phyloP scores from a whole-genome alignment of 495 filamentous ascomycete species.

The Staphylotrichum tortipilum region DNA sequence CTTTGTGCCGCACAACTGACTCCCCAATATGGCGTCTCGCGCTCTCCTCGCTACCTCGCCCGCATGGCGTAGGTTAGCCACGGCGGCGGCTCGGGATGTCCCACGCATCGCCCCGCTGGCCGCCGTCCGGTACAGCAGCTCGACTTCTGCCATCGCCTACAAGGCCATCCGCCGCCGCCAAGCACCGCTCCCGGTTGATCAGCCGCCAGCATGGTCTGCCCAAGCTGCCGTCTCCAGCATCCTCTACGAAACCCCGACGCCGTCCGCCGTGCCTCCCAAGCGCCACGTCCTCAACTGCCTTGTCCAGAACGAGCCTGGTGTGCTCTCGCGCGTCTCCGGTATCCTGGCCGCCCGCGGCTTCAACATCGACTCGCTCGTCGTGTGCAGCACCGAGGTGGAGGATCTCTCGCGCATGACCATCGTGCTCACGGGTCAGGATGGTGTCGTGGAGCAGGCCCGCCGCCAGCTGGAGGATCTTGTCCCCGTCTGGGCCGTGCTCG shows the following conservation, averaged over 20 bases:
- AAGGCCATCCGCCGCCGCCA: conserved; percentile 91
- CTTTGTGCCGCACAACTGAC: conserved; percentile 18
- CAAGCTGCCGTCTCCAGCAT: conserved; percentile 94
- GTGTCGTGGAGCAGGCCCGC: conserved; percentile 94
- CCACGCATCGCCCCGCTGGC: conserved; percentile 15
- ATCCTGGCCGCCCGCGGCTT: conserved; percentile 94
- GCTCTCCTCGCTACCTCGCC: conserved; percentile 29
- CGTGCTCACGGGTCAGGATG: conserved; percentile 89
- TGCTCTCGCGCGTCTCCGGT: conserved; percentile 89
- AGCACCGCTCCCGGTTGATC: conserved; percentile 70
- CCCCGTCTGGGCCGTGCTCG: conserved; percentile 94
- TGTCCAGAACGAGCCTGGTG: conserved; percentile 97
- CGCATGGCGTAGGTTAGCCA: conserved; percentile 26
- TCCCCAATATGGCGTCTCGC: conserved; percentile 36
- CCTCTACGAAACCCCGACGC: conserved; percentile 92
- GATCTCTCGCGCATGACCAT: conserved; percentile 98
- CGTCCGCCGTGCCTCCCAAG: conserved; percentile 76
- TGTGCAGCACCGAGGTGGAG: conserved; percentile 96
- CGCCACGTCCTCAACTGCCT: conserved; percentile 95
- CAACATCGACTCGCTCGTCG: conserved; percentile 97
- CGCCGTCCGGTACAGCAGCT: conserved; percentile 31
- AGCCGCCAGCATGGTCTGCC: conserved; percentile 79
- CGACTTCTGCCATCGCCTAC: conserved; percentile 91
- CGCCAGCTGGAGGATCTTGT: conserved; percentile 94
- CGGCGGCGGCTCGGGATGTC: conserved; percentile 21